phyloP scores from a whole-genome alignment of 108 stramenopile species.

The Nitzschia sp. region DNA sequence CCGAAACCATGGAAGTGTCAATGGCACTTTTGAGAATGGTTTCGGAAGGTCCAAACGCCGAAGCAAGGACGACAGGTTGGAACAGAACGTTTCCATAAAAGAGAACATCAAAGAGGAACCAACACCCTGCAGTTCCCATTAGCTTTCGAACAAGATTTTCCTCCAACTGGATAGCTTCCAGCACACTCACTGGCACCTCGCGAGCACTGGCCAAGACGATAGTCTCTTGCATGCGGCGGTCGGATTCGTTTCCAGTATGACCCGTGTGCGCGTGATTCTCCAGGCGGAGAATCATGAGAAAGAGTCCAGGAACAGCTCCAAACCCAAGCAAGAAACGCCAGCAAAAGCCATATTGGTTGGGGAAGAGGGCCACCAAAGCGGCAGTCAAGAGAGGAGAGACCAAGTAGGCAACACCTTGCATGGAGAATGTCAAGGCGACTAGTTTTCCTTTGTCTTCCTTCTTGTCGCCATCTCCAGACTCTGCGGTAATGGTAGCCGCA shows the following conservation, averaged over 20 bases:
- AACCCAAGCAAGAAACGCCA: slow-evolving; percentile 44
- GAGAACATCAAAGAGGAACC: slow-evolving; percentile 69
- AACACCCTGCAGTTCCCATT: slow-evolving; percentile 61
- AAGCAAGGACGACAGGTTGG: slow-evolving; percentile 54
- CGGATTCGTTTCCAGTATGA: no score
- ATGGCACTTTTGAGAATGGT: slow-evolving; percentile 35
- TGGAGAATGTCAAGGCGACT: slow-evolving; percentile 61
- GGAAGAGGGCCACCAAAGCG: slow-evolving; percentile 29
- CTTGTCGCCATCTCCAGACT: slow-evolving; percentile 8
- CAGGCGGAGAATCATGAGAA: slow-evolving; percentile 18
- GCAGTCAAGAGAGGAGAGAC: slow-evolving; percentile 45
- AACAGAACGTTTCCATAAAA: slow-evolving; percentile 68
- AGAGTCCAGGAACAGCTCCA: slow-evolving; percentile 49
- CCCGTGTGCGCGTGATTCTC: not conserved
- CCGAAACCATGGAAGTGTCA: slow-evolving; percentile 44
- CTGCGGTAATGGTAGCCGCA: slow-evolving; percentile 62
- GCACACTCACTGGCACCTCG: slow-evolving; percentile 22
- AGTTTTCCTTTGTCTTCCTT: slow-evolving; percentile 12
- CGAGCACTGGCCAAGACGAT: not conserved
- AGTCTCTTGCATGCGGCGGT: not conserved
- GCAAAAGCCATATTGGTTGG: slow-evolving; percentile 23
- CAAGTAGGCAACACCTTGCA: slow-evolving; percentile 62
- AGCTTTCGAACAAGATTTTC: slow-evolving; percentile 42
- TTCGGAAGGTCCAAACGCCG: slow-evolving; percentile 50
- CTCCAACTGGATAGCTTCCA: slow-evolving; percentile 50